Evolutionary conservation across 73 alveolate genomes (phyloP), one percentile per base, ranked within the genome.

Genomic region (Uronychia binucleata): DNA sequence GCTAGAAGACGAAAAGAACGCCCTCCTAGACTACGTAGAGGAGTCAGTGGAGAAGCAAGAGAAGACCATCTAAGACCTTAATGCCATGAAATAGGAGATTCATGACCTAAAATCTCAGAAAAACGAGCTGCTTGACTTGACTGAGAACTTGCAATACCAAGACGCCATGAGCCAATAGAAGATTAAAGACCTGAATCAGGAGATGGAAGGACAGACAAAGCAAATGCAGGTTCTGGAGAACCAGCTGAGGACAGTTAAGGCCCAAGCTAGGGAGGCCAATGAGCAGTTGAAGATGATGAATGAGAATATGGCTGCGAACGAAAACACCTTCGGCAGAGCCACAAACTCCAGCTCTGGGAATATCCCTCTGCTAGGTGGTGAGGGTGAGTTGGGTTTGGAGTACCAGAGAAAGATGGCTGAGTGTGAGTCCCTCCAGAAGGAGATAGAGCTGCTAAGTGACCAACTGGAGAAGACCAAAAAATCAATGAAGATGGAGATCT

Each of bases 21-120:
- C 90, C 0, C 90, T 91, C 27, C 88, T 91, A 0, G 96, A 91
- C 83, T 91, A 87, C 58, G 88, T 81, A 14, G 94, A 91, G 29
- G 94, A 91, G 80, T 58, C 59, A 57, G 75, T 30, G 82, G 59
- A 34, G 77, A 91, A 67, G 78, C 35, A 86, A 33, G 77, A 32
- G 79, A 86, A 58, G 81, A 30, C 58, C 34, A 58, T 78, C 26
- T 13, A 75, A 19, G 79, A 77, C 26, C 14, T 67, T 1, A 26
- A 67, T 30, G 13, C 1, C 5, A 79, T 11, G 1, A 80, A 30
- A 30, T 88, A 33, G 0, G 33, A 80, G 77, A 11, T 30, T 67
- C 78, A 33, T 14, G 81, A 13, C 33, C 77, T 34, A 30, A 35
- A 8, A 75, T 5, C 11, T 77, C 83, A 25, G 57, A 77, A n/a